Evolutionary conservation across 768 basidiomycete genomes (phyloP), one percentile per base, ranked within the genome.

Genomic region (Neoboletus brunneissimus): DNA sequence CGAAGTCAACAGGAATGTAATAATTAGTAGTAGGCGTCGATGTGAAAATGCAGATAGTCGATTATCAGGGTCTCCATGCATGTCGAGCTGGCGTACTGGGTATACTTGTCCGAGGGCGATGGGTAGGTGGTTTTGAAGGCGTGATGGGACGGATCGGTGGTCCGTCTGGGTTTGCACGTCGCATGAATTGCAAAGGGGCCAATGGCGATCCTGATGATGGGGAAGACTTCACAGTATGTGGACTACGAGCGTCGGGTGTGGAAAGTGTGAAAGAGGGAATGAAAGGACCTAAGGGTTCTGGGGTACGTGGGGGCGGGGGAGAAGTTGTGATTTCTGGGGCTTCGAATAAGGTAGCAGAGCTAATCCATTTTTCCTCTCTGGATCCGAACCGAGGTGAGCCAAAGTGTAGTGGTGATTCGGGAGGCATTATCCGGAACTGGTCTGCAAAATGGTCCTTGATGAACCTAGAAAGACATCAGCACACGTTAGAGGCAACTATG

Each of bases 361-460:
- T 92, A 54, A 94, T 92, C 91, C 91, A 94, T 61, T 82, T 88
- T 64, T 91, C 88, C 58, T 88, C 87, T 53, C 77, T 78, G 4
- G 73, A 63, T 40, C 72, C 76, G 20, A 74, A 49, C 5, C 72
- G 69, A 38, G 71, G 70, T 46, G 73, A 70, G 27, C 79, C 76
- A 41, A 76, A 72, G 43, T 73, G 78, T 20, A 80, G 81, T 12
- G 82, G 84, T 43, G 86, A 84, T 40, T 88, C 87, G 18, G 72
- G 71, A 10, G 85, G 78, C 48, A 90, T 72, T 38, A 92, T 71
- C 54, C 89, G 82, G 72, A 92, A 89, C 59, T 86, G 83, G 53
- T 94, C 89, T 20, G 90, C 89, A 68, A 91, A 91, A 68, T 94
- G 91, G 55, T 84, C 84, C 64, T 85, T 84, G 67, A 95, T 89